These are phyloP conservation scores for Diaporthe vaccinii DNA, from an alignment of 2,329 filamentous ascomycete species.

Conservation along the genomic window DNA sequence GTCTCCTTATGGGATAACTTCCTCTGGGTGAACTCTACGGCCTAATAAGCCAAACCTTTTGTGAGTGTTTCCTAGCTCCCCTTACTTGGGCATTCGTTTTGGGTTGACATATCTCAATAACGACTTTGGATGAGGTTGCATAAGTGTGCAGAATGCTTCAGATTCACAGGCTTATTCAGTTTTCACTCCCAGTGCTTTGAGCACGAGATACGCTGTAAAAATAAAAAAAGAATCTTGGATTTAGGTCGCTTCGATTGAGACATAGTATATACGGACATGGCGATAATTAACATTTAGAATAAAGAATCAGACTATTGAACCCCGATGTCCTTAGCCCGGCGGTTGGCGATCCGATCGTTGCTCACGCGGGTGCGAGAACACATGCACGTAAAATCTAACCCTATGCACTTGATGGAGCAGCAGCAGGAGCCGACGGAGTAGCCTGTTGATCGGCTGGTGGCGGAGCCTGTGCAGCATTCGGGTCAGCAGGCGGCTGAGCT, in stretches of 20 bases:
- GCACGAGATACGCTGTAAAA: background rate
- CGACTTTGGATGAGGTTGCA: too few species aligned
- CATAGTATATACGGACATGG: slow-evolving; percentile 12
- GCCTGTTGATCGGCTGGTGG: background rate
- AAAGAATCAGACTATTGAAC: slow-evolving; percentile 8
- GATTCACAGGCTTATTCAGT: too few species aligned
- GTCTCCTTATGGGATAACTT: too few species aligned
- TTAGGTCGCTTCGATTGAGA: background rate
- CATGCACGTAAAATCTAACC: background rate
- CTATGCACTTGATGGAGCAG: background rate
- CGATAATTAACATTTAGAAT: slow-evolving; percentile 32
- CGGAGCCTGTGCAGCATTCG: background rate
- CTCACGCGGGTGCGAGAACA: background rate
- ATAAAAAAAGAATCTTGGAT: background rate
- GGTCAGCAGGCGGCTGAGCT: background rate
- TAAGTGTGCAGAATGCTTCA: background rate
- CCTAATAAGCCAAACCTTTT: too few species aligned
- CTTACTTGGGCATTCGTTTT: background rate
- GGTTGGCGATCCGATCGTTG: background rate
- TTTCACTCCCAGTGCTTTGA: background rate
- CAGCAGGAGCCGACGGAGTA: background rate
- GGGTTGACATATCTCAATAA: background rate
- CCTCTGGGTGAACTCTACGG: background rate
- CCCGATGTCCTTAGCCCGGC: background rate
- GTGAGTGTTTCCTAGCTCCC: background rate